Evolutionary conservation across 345 rosid species (phyloP).

Genomic region (Punica granatum): DNA sequence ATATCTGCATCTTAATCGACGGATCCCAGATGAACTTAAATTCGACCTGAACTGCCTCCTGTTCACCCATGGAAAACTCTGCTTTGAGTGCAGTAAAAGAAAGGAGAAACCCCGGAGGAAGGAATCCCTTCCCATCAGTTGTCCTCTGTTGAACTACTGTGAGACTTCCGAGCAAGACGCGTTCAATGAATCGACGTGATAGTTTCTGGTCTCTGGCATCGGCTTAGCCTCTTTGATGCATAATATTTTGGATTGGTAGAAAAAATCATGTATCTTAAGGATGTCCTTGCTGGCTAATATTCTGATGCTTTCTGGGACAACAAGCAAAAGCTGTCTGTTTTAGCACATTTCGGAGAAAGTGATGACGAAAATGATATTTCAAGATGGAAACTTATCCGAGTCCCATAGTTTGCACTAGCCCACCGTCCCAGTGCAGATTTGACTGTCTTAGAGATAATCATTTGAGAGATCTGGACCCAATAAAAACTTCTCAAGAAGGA

Average conservation of each 20-base stretch:
- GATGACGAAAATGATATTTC: too few species aligned
- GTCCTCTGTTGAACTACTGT: slow-evolving; percentile 17
- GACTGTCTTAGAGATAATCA: too few species aligned
- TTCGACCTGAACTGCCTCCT: slow-evolving; percentile 84
- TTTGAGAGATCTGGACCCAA: too few species aligned
- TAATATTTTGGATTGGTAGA: too few species aligned
- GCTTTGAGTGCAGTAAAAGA: slow-evolving; percentile 58
- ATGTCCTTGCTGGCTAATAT: too few species aligned
- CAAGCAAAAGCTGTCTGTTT: background rate
- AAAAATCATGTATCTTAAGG: too few species aligned
- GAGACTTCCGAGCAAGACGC: slow-evolving; percentile 2
- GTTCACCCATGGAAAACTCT: slow-evolving; percentile 73
- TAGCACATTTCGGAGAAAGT: background rate
- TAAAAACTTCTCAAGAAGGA: too few species aligned
- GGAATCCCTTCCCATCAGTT: slow-evolving; percentile 1
- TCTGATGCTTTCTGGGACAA: background rate
- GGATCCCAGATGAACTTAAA: slow-evolving; percentile 72
- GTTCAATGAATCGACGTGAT: background rate
- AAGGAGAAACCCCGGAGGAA: slow-evolving; percentile 16
- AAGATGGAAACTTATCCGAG: too few species aligned
- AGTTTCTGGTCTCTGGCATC: background rate
- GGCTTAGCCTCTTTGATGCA: too few species aligned
- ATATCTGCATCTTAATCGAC: slow-evolving; percentile 61
- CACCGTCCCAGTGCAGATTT: too few species aligned
- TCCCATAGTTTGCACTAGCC: too few species aligned